Evolutionary conservation across 73 alveolate species (phyloP), one percentile per base, ranked within the genome.

Genomic region (Paramecium sexaurelia): DNA sequence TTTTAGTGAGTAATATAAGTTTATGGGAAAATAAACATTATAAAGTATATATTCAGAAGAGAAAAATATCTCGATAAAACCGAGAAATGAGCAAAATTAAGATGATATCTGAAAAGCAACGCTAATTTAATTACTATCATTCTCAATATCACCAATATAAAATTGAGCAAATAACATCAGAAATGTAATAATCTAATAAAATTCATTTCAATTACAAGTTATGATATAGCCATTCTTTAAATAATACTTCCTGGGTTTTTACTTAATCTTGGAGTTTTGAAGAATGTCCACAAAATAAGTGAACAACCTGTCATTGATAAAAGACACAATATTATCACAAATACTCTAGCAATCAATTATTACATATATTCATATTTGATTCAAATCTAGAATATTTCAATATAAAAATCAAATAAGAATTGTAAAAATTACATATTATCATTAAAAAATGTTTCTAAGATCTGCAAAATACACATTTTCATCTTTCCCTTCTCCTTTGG

Each of bases 181-280:
- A 33, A 43, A 39, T 8, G 75, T 40, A 78, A 26, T 41, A 10
- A 26, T n/a, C 90, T 78, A 41, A 41, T 40, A 78, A 36, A 13
- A 20, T 19, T 7, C 33, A 13, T 19, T 78, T 10, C 29, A 15
- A 51, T 26, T 78, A 78, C 90, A 41, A 78, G n/a, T 26, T 78
- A 45, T 1, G 73, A 20, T 1, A 78, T 78, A 11, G 75, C 40
- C 43, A 78, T 78, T 78, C 90, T 78, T 24, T 40, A 33, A 24
- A 78, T 78, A 7, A 78, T 78, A 24, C 61, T 29, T 19, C 90
- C 90, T n/a, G 90, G 90, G 55, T 78, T 78, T 43, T 78, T 78
- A 24, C 39, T 41, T 26, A 78, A 26, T 41, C 73, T 39, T 3
- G 90, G 90, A 17, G 90, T 78, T 41, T 45, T 78, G 43, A 19